phyloP scores from a whole-genome alignment of 108 stramenopile species.

The Skeletonema grethae region DNA sequence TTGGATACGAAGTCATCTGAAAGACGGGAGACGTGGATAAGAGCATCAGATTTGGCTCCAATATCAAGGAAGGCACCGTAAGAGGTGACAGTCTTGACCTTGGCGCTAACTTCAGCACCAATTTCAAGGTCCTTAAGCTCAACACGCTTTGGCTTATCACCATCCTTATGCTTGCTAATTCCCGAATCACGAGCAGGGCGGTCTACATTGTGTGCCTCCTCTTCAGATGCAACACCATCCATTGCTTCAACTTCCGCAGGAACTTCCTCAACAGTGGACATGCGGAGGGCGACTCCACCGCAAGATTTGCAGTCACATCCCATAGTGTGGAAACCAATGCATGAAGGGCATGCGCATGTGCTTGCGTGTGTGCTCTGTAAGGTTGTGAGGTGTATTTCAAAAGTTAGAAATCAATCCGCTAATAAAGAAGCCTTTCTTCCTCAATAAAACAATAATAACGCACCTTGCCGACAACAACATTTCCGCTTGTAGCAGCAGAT shows the following conservation, averaged over 20 bases:
- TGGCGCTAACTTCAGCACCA: conserved; percentile 82
- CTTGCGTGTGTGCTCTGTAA: conserved; percentile 16
- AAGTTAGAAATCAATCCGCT: not conserved
- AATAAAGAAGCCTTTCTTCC: not conserved
- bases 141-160: conserved; percentile 58
- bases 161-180: conserved; percentile 70
- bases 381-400: not conserved
- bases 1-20: conserved; percentile 84
- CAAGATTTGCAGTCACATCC: conserved; percentile 35
- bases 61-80: conserved; percentile 97
- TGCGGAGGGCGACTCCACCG: conserved; percentile 54
- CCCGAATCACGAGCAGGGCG: conserved; percentile 75
- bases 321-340: conserved; percentile 12
- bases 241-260: conserved; percentile 78
- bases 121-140: conserved; percentile 78
- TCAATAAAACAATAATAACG: not conserved
- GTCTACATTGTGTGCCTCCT: conserved; percentile 86
- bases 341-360: conserved; percentile 25
- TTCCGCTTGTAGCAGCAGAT: conserved; percentile 13
- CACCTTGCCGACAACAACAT: conserved; percentile 15
- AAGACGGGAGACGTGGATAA: conserved; percentile 94
- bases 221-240: conserved; percentile 75
- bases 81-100: conserved; percentile 80
- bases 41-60: conserved; percentile 89
- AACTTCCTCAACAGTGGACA: conserved; percentile 51